Evolutionary conservation across 2,329 filamentous ascomycete genomes (phyloP).

Genomic region (Ophiocordyceps camponoti-leonardi): DNA sequence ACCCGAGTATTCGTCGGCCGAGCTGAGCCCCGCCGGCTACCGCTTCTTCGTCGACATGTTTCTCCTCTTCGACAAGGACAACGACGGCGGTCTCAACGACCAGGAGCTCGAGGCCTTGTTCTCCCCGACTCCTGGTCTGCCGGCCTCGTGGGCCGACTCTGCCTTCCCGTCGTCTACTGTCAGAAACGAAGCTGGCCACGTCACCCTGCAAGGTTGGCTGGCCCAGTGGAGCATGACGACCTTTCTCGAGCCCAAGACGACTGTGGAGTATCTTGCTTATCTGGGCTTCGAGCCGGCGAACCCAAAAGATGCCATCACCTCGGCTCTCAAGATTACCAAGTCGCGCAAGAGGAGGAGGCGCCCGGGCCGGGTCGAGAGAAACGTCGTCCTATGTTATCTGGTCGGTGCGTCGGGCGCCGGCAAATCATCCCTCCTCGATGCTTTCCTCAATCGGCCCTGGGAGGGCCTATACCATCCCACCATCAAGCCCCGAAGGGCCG

Average conservation of each 20-base stretch:
- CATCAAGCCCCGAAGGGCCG: conserved; percentile 82
- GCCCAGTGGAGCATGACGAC: conserved; percentile 99
- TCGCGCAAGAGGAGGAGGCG: conserved; percentile 69
- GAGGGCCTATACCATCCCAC: conserved; percentile 74
- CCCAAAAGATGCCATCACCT: conserved; percentile 58
- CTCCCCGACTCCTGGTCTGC: conserved; percentile 80
- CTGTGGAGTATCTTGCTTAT: conserved; percentile 88
- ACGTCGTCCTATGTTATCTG: conserved; percentile 87
- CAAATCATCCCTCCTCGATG: conserved; percentile 80
- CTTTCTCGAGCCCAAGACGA: conserved; percentile 87
- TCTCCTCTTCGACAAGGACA: conserved; percentile 89
- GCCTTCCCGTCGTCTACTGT: conserved; percentile 89
- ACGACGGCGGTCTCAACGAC: conserved; percentile 84
- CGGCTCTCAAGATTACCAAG: conserved; percentile 84
- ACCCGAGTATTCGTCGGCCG: conserved; percentile 77
- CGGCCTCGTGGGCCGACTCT: conserved; percentile 71
- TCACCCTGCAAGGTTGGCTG: conserved; percentile 93
- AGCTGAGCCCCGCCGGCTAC: conserved; percentile 86
- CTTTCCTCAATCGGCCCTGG: conserved; percentile 81
- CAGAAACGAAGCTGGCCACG: conserved; percentile 83
- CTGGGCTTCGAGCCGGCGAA: conserved; percentile 79
- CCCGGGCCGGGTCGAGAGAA: conserved; percentile 76
- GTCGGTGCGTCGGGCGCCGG: conserved; percentile 72
- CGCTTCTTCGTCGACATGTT: conserved; percentile 97
- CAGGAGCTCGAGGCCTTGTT: conserved; percentile 74